Percentiles rank a stretch among this genome's conserved stretches.
Evolutionary conservation across 2,329 filamentous ascomycete species (phyloP).

Genomic region (Rachicladosporium sp.): DNA sequence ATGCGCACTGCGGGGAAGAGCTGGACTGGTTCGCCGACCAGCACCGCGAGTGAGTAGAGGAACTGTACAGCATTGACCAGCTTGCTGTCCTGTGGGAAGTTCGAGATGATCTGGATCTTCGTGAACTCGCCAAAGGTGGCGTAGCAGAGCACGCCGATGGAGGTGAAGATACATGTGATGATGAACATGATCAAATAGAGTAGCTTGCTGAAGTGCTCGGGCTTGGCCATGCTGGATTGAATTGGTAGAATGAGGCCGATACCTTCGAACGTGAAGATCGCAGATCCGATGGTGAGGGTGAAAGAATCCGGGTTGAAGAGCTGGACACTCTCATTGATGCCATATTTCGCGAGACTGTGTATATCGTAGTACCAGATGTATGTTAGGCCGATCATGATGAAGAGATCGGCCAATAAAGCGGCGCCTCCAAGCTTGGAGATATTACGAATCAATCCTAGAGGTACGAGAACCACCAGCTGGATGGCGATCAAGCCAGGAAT

Average conservation of each 20-base stretch:
- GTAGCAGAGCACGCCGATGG: constrained; percentile 61
- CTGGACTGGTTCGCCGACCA: constrained; percentile 64
- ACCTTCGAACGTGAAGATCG: constrained; percentile 69
- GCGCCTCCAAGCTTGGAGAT: constrained; percentile 61
- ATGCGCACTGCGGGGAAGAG: constrained; percentile 63
- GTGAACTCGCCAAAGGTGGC: constrained; percentile 59
- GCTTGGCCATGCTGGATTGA: constrained; percentile 61
- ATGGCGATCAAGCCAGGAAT: constrained; percentile 51
- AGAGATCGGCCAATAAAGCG: constrained; percentile 57
- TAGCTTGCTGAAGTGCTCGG: constrained; percentile 53
- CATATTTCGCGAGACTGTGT: constrained; percentile 40
- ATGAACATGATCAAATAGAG: constrained; percentile 59
- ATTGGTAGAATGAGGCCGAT: constrained; percentile 68
- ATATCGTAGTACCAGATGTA: constrained; percentile 68
- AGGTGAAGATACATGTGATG: constrained; percentile 61
- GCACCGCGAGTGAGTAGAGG: constrained; percentile 59
- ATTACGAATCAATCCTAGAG: constrained; percentile 58
- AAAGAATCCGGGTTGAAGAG: constrained; percentile 59
- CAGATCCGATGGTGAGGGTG: constrained; percentile 58
- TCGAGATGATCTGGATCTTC: constrained; percentile 63
- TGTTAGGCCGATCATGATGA: constrained; percentile 55
- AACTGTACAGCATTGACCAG: constrained; percentile 66
- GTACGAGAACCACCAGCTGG: constrained; percentile 53
- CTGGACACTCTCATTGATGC: constrained; percentile 48
- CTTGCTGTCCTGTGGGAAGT: constrained; percentile 57